Evolutionary conservation across 164 flowering plant genomes (phyloP), one percentile per base, ranked within the genome.

Genomic region (Nelumbo lutea): DNA sequence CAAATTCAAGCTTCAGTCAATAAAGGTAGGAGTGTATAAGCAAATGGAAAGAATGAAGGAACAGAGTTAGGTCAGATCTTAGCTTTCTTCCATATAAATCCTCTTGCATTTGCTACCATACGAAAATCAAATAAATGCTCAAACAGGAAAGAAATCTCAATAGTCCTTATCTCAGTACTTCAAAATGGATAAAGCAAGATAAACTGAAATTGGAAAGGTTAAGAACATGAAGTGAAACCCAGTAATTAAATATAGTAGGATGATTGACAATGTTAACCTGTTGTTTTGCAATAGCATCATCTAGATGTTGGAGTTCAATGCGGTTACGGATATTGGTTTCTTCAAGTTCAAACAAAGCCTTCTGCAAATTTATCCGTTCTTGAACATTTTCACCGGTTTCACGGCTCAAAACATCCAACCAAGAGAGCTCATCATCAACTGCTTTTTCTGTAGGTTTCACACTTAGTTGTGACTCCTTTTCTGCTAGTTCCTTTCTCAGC

Each of bases 371-470:
- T 78, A 92, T 90, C 55, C 96, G 81, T 63, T 92, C 98, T 79
- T 90, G 96, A 64, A 90, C 96, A 84, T 92, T 92, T 83, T 90
- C 96, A 78, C 83, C 87, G 50, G 81, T 90, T 82, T 92, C 93
- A 56, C 75, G 87, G 79, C 98, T 90, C 76, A 92, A 77, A 67
- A 76, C 67, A 74, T 92, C 85, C 77, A 92, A 75, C 91, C 90
- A 90, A 63, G 96, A 86, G 40, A 86, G 65, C 73, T 92, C 96
- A 83, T 89, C 90, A 66, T 88, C 95, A 42, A 74, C 89, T 60
- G 83, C 73, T 63, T 79, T 90, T 73, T 90, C 98, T 75, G 78
- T 69, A 69, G 90, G 86, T 80, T 86, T 90, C 62, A 85, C 76
- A 79, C 76, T 85, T 4, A 89, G 82, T 74, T 86, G 91, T 45